A percentile compares a stretch with the other conserved stretches of the same genome.
Evolutionary conservation across 768 basidiomycete genomes (phyloP).

Genomic region (Peribolospora kevripleyi): DNA sequence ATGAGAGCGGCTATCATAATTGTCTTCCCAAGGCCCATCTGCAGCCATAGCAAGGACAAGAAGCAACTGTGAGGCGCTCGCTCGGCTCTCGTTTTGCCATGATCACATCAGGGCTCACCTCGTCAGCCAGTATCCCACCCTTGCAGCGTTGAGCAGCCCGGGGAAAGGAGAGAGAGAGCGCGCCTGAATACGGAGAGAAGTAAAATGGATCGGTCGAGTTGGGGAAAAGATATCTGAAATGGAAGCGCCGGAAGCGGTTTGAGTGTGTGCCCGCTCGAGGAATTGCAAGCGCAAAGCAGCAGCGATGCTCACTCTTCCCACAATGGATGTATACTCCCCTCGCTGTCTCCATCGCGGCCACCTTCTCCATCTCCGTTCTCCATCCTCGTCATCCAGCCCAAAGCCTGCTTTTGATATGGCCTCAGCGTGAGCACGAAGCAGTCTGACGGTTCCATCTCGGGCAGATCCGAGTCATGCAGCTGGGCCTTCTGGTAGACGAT

Average conservation of each 20-base stretch:
- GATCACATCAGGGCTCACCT: constrained; percentile 14
- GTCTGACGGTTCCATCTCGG: constrained; percentile 53
- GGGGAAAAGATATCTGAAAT: constrained; percentile 43
- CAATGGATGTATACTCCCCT: constrained; percentile 46
- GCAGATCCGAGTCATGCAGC: constrained; percentile 46
- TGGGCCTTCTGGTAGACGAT: constrained; percentile 37
- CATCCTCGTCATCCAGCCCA: constrained; percentile 77
- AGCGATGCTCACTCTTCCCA: constrained; percentile 54
- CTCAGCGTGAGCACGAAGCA: constrained; percentile 35
- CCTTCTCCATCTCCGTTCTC: constrained; percentile 49
- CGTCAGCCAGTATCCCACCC: constrained; percentile 75
- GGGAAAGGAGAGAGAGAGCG: constrained; percentile 64
- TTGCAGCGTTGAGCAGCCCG: constrained; percentile 46
- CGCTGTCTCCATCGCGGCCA: constrained; percentile 34
- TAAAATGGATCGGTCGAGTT: constrained; percentile 45
- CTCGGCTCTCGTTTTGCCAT: not conserved
- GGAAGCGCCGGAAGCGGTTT: not conserved
- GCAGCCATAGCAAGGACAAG: not conserved
- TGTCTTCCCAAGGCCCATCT: constrained; percentile 86
- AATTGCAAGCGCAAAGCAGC: constrained; percentile 1
- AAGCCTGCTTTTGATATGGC: constrained; percentile 81
- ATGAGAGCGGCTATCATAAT: constrained; percentile 46
- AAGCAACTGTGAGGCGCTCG: too few species aligned
- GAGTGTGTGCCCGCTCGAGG: constrained; percentile 14
- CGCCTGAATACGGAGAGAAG: constrained; percentile 72